phyloP scores from a whole-genome alignment of 2,329 filamentous ascomycete genomes.

The Tricladium varicosporioides region DNA sequence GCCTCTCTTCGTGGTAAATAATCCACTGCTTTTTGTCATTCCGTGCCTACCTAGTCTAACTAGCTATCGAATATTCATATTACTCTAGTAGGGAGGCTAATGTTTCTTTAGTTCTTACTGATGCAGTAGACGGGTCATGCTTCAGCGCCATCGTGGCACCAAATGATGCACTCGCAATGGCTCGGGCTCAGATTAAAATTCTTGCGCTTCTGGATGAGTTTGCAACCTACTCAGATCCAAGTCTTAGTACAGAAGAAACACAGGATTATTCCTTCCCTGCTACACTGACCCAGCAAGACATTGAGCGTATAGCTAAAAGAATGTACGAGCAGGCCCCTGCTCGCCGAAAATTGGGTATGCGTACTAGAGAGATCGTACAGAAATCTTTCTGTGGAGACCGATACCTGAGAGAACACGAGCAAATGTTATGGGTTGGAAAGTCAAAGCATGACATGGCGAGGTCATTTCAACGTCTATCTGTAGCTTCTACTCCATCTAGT shows the following conservation, averaged over 20 bases:
- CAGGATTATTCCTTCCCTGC: slow-evolving; percentile 27
- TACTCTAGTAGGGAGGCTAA: too few relatives aligned
- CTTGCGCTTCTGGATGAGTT: slow-evolving; percentile 61
- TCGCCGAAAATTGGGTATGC: slow-evolving; percentile 56
- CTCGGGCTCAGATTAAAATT: slow-evolving; percentile 60
- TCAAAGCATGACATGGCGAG: neutral
- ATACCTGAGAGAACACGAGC: slow-evolving; percentile 60
- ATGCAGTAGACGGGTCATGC: slow-evolving; percentile 45
- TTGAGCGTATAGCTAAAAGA: slow-evolving; percentile 49
- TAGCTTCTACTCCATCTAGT: too few relatives aligned
- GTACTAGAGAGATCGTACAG: slow-evolving; percentile 55
- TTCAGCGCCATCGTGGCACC: slow-evolving; percentile 64
- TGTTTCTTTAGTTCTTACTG: slow-evolving; percentile 42
- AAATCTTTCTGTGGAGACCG: slow-evolving; percentile 58
- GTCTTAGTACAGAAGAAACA: neutral
- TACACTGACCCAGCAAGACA: slow-evolving; percentile 47
- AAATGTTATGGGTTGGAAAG: slow-evolving; percentile 52
- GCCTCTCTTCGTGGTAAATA: slow-evolving; percentile 45
- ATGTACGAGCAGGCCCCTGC: slow-evolving; percentile 58
- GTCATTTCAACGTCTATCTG: too few relatives aligned
- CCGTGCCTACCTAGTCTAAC: too few relatives aligned
- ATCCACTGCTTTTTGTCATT: too few relatives aligned
- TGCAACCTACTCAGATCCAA: slow-evolving; percentile 51
- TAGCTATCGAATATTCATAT: too few relatives aligned
- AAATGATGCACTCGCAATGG: slow-evolving; percentile 59